Conservation (phyloP, 768 basidiomycete species). For the Gloeophyllum trabeum region DNA sequence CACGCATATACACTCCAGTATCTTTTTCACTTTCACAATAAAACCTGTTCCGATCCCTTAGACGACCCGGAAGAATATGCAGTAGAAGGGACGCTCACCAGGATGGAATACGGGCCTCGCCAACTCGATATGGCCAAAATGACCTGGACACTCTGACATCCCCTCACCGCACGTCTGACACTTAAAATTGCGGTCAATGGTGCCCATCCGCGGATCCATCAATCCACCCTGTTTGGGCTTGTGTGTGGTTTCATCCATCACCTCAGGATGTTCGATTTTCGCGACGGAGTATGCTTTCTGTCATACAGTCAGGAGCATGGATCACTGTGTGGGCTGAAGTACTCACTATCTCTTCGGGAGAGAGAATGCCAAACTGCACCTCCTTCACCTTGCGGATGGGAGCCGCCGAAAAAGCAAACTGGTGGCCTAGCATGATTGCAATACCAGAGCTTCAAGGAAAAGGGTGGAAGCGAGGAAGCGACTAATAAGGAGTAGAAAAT, state of each 20-base stretch:
- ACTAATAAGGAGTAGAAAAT: no score
- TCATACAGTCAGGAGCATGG: slow-evolving; percentile 5
- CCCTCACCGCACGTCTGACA: slow-evolving; percentile 99
- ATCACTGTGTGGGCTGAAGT: neutral
- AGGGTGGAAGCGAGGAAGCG: neutral
- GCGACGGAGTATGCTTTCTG: slow-evolving; percentile 99
- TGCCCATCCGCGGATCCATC: slow-evolving; percentile 98
- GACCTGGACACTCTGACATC: slow-evolving; percentile 99
- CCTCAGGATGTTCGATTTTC: slow-evolving; percentile 97
- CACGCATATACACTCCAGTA: slow-evolving; percentile 96
- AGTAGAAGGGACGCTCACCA: slow-evolving; percentile 38
- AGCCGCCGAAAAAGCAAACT: slow-evolving; percentile 87
- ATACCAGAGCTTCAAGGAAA: neutral
- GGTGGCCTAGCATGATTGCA: slow-evolving; percentile 66
- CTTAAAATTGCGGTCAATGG: slow-evolving; percentile 95
- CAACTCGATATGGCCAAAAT: slow-evolving; percentile 98
- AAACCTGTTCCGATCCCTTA: slow-evolving; percentile 46
- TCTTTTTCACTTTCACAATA: slow-evolving; percentile 99
- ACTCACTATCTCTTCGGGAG: slow-evolving; percentile 96
- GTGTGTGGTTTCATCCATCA: slow-evolving; percentile 90
- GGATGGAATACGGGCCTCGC: slow-evolving; percentile 96
- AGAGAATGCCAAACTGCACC: slow-evolving; percentile 97
- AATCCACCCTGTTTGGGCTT: slow-evolving; percentile 88
- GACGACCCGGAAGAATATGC: neutral
- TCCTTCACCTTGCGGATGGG: slow-evolving; percentile 94